phyloP scores from a whole-genome alignment of 2,329 filamentous ascomycete genomes.

The Acarospora socialis region DNA sequence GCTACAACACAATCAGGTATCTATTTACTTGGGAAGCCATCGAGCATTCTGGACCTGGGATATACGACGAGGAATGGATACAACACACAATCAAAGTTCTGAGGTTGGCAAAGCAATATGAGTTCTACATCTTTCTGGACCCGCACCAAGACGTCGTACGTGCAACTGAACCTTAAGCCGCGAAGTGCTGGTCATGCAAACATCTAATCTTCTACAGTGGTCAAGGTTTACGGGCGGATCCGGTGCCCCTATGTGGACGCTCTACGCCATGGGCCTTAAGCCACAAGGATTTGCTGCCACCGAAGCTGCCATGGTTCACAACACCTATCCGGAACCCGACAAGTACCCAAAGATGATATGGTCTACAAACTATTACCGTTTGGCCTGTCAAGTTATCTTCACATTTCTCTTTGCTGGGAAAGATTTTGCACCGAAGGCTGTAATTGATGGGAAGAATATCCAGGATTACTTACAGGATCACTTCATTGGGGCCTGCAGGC shows the following conservation, averaged over 20 bases:
- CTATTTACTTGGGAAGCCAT: slow-evolving; percentile 99
- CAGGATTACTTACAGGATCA: slow-evolving; percentile 88
- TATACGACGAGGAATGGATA: slow-evolving; percentile 90
- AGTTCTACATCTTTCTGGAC: slow-evolving; percentile 96
- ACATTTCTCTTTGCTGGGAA: slow-evolving; percentile 84
- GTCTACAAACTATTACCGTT: slow-evolving; percentile 88
- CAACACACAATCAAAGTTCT: slow-evolving; percentile 77
- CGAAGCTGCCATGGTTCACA: slow-evolving; percentile 87
- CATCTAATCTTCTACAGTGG: slow-evolving; percentile 57
- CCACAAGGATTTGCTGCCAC: slow-evolving; percentile 73
- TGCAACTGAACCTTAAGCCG: slow-evolving; percentile 21
- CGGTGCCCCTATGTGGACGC: slow-evolving; percentile 91
- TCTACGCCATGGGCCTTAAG: slow-evolving; percentile 87
- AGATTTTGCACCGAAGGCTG: slow-evolving; percentile 89
- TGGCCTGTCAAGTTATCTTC: slow-evolving; percentile 82
- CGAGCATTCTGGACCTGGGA: slow-evolving; percentile 77
- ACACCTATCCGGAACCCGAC: slow-evolving; percentile 73
- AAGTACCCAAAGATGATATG: slow-evolving; percentile 98
- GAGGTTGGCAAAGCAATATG: slow-evolving; percentile 72
- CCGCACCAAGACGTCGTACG: slow-evolving; percentile 95
- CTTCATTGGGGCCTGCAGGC: slow-evolving; percentile 63
- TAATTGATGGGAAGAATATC: slow-evolving; percentile 89
- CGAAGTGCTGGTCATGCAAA: too few species aligned
- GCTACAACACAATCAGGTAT: slow-evolving; percentile 93
- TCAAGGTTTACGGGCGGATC: slow-evolving; percentile 88